Base-by-base conservation (phyloP, 1,284 basidiomycete genomes). In the Leccinum glutinopallens region DNA sequence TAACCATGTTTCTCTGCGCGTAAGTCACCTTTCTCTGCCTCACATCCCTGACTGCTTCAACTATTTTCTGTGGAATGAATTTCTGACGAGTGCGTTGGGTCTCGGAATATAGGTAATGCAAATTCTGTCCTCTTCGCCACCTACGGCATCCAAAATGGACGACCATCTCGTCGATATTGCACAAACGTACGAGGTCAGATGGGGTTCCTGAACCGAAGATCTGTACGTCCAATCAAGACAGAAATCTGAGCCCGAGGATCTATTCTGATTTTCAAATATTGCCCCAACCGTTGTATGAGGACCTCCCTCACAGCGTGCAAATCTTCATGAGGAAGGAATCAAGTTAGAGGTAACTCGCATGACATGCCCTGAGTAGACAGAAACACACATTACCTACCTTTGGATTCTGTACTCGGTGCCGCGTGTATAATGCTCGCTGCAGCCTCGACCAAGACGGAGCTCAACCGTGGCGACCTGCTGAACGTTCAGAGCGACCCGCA, bases 361-460 rank as follows among this genome's bases (percentile, higher is more conserved):
- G 32, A 37, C 29, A 53, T 55, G 22, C 62, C 51, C 54, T 62
- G 4, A 43, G 41, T 62, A 46, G 5, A 39, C 12, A 46, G 32
- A 41, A 63, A 54, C 19, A 46, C 19, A 46, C 13, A 12, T 33
- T 9, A 4, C 66, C 6, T 32, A 88, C 90, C 90, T 83, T 82
- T 87, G 6, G 80, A 85, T 46, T 85, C 84, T 5, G 83, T 76
- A 57, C 82, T 80, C 22, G 84, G 82, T 2, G 86, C 83, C 15
- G 88, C 84, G 69, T 82, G 86, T 63, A 91, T 85, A 65, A 92
- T 82, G 63, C 82, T 89, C 5, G 87, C 86, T 22, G 84, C 84
- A 33, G 90, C 89, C 74, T 91, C 89, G 19, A 84, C 71, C 13
- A 88, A 72, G 53, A 77, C 71, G 5, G 86, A 84, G 59, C 82